Conservation (phyloP, 345 rosid genomes). For the Geranium brycei region DNA sequence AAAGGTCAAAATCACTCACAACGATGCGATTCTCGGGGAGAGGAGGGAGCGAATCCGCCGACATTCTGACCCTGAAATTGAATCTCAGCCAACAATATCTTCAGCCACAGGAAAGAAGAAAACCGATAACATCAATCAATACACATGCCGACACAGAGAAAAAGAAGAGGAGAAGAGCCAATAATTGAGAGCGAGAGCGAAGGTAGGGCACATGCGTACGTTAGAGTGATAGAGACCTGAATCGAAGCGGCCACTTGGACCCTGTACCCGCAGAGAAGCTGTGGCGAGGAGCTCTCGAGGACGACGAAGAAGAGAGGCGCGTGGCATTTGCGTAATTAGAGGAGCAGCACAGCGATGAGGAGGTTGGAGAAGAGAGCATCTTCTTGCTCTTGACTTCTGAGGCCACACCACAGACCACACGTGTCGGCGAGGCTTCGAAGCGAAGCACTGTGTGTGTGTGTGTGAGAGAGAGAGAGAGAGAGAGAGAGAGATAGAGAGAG, state of each 20-base stretch:
- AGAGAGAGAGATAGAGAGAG: background rate
- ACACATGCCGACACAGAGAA: no score
- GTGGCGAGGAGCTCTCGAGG: background rate
- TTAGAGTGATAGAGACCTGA: background rate
- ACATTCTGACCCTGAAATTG: slow-evolving; percentile 37
- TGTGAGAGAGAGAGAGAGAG: background rate
- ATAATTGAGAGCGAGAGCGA: slow-evolving; percentile 2
- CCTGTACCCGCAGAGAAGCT: background rate
- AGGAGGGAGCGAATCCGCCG: slow-evolving; percentile 31
- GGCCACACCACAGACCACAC: background rate
- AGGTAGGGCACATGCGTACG: background rate
- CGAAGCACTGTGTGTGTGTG: background rate
- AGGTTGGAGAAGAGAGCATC: background rate
- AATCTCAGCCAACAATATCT: background rate
- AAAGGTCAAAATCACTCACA: slow-evolving; percentile 18
- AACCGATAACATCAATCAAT: background rate
- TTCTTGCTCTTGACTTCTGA: background rate
- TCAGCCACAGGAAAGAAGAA: background rate
- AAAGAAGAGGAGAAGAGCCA: background rate
- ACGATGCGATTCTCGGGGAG: slow-evolving; percentile 22
- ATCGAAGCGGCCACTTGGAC: background rate
- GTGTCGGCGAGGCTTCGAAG: background rate
- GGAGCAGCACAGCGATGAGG: background rate
- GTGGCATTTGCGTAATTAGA: background rate
- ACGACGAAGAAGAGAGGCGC: background rate